Evolutionary conservation across 2,329 filamentous ascomycete genomes (phyloP).

Genomic region (Fusarium sp.): DNA sequence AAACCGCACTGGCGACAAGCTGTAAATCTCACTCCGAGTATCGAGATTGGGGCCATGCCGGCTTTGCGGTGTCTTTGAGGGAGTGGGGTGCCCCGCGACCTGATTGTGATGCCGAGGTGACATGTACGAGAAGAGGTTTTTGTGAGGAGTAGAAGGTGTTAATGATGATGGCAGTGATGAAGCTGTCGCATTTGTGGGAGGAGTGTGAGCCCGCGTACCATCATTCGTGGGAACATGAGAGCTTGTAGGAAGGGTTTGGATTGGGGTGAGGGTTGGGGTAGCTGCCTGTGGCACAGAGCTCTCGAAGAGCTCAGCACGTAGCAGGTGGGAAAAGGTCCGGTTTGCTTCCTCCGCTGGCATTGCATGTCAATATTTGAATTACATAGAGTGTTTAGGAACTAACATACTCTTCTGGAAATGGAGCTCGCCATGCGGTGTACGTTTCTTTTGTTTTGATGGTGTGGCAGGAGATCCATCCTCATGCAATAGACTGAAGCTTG

Average conservation of each 20-base stretch:
- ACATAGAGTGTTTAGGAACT: background rate
- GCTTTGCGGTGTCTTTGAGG: constrained; percentile 87
- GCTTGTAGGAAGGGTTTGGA: constrained; percentile 60
- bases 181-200: constrained; percentile 71
- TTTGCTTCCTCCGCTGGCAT: constrained; percentile 87
- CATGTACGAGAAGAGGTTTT: constrained; percentile 94
- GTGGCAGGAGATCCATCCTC: constrained; percentile 94
- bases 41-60: constrained; percentile 90
- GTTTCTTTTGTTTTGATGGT: constrained; percentile 84
- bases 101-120: constrained; percentile 76
- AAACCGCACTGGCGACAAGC: constrained; percentile 90
- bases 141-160: constrained; percentile 94
- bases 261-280: constrained; percentile 69
- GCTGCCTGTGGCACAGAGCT: constrained; percentile 85
- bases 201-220: constrained; percentile 80
- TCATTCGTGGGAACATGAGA: constrained; percentile 67
- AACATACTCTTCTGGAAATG: constrained; percentile 89
- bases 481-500: constrained; percentile 90
- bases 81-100: constrained; percentile 84
- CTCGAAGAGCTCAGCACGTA: constrained; percentile 93
- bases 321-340: constrained; percentile 85
- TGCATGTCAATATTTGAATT: constrained; percentile 12
- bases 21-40: constrained; percentile 92
- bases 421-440: constrained; percentile 86
- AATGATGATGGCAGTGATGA: constrained; percentile 75